Evolutionary conservation across 2,329 filamentous ascomycete genomes (phyloP).

Genomic region (Botrytis galanthina): DNA sequence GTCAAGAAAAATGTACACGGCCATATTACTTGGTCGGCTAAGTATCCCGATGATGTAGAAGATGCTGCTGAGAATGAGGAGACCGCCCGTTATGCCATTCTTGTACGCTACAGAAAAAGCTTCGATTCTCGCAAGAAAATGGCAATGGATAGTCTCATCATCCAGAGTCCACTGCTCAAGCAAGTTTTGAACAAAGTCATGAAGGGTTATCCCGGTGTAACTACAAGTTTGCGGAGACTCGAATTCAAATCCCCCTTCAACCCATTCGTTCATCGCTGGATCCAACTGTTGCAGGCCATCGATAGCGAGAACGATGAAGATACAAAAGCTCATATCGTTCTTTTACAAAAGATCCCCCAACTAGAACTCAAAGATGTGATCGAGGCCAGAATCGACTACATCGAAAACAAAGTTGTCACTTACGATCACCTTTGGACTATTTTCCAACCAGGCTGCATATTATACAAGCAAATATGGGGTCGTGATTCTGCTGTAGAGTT

Average conservation of each 20-base stretch:
- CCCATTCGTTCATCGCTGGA: constrained; percentile 66
- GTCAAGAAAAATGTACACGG: constrained; percentile 48
- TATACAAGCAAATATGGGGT: constrained; percentile 44
- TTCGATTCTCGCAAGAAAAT: constrained; percentile 56
- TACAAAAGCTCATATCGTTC: constrained; percentile 47
- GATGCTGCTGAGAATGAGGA: constrained; percentile 51
- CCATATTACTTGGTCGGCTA: constrained; percentile 52
- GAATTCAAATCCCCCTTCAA: constrained; percentile 60
- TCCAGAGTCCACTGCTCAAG: constrained; percentile 63
- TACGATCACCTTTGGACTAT: constrained; percentile 55
- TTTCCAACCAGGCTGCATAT: constrained; percentile 47
- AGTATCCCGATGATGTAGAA: constrained; percentile 52
- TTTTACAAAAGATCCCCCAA: constrained; percentile 49
- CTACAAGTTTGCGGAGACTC: constrained; percentile 56
- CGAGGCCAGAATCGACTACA: constrained; percentile 50
- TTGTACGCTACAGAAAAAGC: constrained; percentile 57
- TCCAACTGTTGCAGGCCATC: constrained; percentile 44
- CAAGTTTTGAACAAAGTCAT: constrained; percentile 47
- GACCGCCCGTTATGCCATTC: constrained; percentile 48
- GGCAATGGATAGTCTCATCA: constrained; percentile 52
- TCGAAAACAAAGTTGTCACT: constrained; percentile 52
- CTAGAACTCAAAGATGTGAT: constrained; percentile 52
- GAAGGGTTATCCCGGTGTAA: constrained; percentile 42
- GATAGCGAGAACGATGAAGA: constrained; percentile 44
- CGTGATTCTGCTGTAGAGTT: constrained; percentile 44